Conservation (phyloP, 768 basidiomycete species). For the Boletus subcaerulescens region DNA sequence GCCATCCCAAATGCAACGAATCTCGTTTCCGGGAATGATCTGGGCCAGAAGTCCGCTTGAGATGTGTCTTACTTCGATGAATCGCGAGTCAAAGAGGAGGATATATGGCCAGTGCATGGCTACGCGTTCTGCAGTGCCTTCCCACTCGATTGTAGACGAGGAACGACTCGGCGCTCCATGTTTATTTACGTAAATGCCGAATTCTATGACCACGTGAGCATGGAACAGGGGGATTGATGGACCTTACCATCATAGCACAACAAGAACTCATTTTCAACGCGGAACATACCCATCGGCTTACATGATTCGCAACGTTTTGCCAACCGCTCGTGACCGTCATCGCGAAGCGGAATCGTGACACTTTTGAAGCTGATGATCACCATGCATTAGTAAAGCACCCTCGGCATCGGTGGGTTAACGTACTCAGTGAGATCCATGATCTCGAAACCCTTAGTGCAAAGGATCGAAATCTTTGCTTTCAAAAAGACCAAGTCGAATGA, state of each 20-base stretch:
- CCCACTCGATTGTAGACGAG: slow-evolving; percentile 85
- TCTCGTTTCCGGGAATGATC: slow-evolving; percentile 76
- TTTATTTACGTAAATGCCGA: slow-evolving; percentile 88
- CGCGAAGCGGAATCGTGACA: slow-evolving; percentile 83
- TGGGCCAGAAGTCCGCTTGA: slow-evolving; percentile 77
- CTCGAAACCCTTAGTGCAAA: slow-evolving; percentile 93
- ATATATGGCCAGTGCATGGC: slow-evolving; percentile 89
- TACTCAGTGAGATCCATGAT: slow-evolving; percentile 96
- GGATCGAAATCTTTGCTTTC: slow-evolving; percentile 88
- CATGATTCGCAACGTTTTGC: slow-evolving; percentile 80
- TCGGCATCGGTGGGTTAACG: slow-evolving; percentile 23
- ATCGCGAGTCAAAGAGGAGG: slow-evolving; percentile 81
- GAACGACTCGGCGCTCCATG: slow-evolving; percentile 82
- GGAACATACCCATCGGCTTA: slow-evolving; percentile 87
- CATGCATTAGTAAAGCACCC: neutral
- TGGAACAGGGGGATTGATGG: neutral
- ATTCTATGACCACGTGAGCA: slow-evolving; percentile 48
- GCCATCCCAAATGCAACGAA: slow-evolving; percentile 90
- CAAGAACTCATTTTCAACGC: slow-evolving; percentile 84
- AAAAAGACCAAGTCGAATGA: slow-evolving; percentile 90
- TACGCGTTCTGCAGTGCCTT: slow-evolving; percentile 84
- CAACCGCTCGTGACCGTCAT: slow-evolving; percentile 65
- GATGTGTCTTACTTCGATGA: slow-evolving; percentile 88
- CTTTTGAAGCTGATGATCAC: slow-evolving; percentile 64
- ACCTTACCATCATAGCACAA: slow-evolving; percentile 81